Evolutionary conservation across 2,329 filamentous ascomycete genomes (phyloP).

Genomic region (Colletotrichum godetiae): DNA sequence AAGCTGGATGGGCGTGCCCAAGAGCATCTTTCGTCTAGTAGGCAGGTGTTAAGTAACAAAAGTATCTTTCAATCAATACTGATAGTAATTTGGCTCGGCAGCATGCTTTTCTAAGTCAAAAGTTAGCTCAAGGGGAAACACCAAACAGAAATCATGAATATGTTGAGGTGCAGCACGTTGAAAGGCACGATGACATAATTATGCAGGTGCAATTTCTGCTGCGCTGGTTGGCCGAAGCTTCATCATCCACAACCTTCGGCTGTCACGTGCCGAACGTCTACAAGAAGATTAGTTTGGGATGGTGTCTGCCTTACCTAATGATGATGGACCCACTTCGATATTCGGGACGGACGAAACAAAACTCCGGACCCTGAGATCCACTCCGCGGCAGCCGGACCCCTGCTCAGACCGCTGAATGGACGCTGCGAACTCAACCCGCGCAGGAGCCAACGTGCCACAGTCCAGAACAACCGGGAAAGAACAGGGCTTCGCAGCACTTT

Average conservation of each 20-base stretch:
- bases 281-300: not conserved
- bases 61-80: not conserved
- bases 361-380: not conserved
- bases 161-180: not conserved
- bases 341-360: not conserved
- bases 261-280: not conserved
- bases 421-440: conserved; percentile 10
- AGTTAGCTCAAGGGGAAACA: not conserved
- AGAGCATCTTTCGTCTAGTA: no score
- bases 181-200: conserved; percentile 18
- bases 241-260: not conserved
- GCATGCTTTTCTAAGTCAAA: not conserved
- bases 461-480: not conserved
- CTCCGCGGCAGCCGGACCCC: not conserved
- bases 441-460: not conserved
- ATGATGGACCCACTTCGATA: no score
- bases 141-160: not conserved
- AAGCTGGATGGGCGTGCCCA: not conserved
- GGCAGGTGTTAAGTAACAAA: not conserved
- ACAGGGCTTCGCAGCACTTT: not conserved
- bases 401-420: not conserved
- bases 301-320: no score
- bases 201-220: not conserved
- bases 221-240: not conserved
- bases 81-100: not conserved